Percentiles rank a stretch among this genome's conserved stretches.
Evolutionary conservation across 805 yeast species (phyloP).

Genomic region (Ogataea pini): DNA sequence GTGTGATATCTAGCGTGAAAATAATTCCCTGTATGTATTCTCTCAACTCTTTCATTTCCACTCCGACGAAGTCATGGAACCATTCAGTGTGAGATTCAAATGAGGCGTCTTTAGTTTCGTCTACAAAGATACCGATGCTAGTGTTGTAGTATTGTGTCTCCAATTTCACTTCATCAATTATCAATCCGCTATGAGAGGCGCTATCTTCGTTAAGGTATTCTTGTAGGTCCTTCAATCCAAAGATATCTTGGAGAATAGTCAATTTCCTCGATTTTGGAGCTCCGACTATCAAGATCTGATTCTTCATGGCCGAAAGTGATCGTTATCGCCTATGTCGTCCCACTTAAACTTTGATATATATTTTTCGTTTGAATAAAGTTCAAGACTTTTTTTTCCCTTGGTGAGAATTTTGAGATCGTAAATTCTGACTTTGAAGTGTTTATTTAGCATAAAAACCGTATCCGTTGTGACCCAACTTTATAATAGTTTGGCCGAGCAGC

Average conservation of each 20-base stretch:
- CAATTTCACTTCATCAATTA: slow-evolving; percentile 24
- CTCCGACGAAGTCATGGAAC: slow-evolving; percentile 40
- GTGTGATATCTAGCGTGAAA: slow-evolving; percentile 38
- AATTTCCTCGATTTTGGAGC: slow-evolving; percentile 44
- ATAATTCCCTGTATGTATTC: slow-evolving; percentile 48
- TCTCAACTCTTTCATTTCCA: slow-evolving; percentile 44
- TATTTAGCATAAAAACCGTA: background rate
- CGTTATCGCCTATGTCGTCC: background rate
- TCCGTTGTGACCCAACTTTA: background rate
- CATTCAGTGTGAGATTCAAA: slow-evolving; percentile 37
- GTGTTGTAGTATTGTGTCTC: slow-evolving; percentile 32
- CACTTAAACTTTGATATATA: background rate
- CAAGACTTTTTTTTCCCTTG: background rate
- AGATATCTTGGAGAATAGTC: slow-evolving; percentile 24
- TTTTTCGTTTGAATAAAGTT: background rate
- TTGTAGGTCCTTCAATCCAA: slow-evolving; percentile 28
- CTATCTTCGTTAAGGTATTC: slow-evolving; percentile 16
- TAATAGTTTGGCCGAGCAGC: background rate
- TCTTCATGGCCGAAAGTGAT: slow-evolving; percentile 19
- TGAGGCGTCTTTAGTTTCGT: slow-evolving; percentile 28
- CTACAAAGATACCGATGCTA: slow-evolving; percentile 31
- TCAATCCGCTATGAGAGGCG: slow-evolving; percentile 28
- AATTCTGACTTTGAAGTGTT: background rate
- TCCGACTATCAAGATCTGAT: slow-evolving; percentile 49
- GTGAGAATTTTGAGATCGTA: slow-evolving; percentile 2